Evolutionary conservation across 2,329 filamentous ascomycete genomes (phyloP).

Genomic region (Verruconis gallopava): DNA sequence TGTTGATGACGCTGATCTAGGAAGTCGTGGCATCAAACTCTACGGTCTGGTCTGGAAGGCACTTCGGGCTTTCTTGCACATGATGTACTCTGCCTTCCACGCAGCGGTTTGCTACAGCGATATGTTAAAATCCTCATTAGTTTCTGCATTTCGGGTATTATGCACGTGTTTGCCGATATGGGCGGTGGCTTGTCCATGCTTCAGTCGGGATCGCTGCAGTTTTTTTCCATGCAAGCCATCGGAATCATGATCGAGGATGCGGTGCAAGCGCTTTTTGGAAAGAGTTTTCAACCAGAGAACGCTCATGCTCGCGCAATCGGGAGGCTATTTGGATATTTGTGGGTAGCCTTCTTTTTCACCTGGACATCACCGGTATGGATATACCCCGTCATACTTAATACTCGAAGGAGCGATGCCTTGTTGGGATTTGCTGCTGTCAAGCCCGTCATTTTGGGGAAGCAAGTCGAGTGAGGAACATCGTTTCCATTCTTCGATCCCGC

Average conservation of each 20-base stretch:
- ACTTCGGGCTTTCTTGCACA: not conserved
- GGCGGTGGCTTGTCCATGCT: not conserved
- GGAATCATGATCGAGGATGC: not conserved
- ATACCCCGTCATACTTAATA: not conserved
- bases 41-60: not conserved
- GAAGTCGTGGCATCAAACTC: not conserved
- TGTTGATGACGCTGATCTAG: no score
- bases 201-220: not conserved
- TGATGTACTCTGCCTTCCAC: not conserved
- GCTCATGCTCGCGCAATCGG: not conserved
- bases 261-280: not conserved
- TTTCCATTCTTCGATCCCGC: no score
- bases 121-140: not conserved
- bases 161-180: not conserved
- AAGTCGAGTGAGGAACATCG: no score
- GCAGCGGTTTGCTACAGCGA: not conserved
- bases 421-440: not conserved
- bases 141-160: not conserved
- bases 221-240: not conserved
- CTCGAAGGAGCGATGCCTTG: not conserved
- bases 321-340: not conserved
- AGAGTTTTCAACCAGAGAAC: not conserved
- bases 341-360: not conserved
- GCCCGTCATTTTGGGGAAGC: not conserved
- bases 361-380: not conserved